Percentiles rank a stretch among this genome's conserved stretches.
These are phyloP conservation scores for Herpetospermum pedunculosum DNA, from an alignment of 306 rosid species.

Conservation along the genomic window DNA sequence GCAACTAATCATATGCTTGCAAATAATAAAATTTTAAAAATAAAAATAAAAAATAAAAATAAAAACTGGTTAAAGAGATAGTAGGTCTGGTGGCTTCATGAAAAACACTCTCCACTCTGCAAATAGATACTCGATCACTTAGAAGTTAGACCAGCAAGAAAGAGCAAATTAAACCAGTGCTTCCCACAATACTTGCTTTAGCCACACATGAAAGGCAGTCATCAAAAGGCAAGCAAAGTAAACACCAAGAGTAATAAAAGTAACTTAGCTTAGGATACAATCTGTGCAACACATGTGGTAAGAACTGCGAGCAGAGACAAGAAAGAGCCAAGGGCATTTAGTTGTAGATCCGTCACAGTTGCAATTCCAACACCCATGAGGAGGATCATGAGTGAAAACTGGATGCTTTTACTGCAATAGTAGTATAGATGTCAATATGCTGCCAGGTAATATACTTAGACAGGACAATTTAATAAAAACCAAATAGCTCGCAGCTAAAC, in stretches of 20 bases:
- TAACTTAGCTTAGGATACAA: conserved; percentile 59
- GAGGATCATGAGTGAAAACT: conserved; percentile 60
- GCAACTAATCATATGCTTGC: not conserved
- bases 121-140: not conserved
- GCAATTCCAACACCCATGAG: conserved; percentile 94
- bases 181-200: not conserved
- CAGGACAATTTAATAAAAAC: not conserved
- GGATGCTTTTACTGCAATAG: conserved; percentile 70
- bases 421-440: not conserved
- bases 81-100: not conserved
- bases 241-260: not conserved
- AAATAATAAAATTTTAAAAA: no score
- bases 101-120: not conserved
- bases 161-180: not conserved
- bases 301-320: conserved; percentile 76
- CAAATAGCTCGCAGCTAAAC: not conserved
- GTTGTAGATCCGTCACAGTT: conserved; percentile 88
- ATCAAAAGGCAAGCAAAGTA: conserved; percentile 2
- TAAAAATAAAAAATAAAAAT: not conserved
- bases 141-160: not conserved
- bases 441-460: not conserved
- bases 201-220: not conserved
- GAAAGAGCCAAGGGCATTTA: conserved; percentile 72
- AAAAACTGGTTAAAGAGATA: not conserved
- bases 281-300: conserved; percentile 93